phyloP scores from a whole-genome alignment of 148 eudicot genomes.

The Chenopodium album region DNA sequence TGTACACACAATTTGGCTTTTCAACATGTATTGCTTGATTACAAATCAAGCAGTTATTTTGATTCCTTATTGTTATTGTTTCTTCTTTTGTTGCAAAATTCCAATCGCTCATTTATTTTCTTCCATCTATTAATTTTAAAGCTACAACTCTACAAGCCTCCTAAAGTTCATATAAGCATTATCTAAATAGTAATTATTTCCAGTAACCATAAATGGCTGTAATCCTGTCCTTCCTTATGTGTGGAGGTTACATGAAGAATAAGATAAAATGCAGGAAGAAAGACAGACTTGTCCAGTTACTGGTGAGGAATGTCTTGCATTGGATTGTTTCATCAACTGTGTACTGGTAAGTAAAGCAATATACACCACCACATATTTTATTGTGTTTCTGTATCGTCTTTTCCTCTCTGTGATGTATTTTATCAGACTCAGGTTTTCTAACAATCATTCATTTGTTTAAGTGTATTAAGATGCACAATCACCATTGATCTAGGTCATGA shows the following conservation, averaged over 20 bases:
- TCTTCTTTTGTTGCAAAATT: slow-evolving; percentile 12
- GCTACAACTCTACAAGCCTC: neutral
- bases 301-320: slow-evolving; percentile 3
- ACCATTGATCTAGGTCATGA: neutral
- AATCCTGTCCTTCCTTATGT: slow-evolving; percentile 32
- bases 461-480: neutral
- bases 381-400: neutral
- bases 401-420: neutral
- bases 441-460: neutral
- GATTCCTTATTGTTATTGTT: slow-evolving; percentile 10
- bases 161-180: neutral
- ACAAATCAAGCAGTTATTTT: neutral
- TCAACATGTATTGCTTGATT: neutral
- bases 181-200: slow-evolving; percentile 12
- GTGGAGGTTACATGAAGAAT: slow-evolving; percentile 13
- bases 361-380: neutral
- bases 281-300: slow-evolving; percentile 7
- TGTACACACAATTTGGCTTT: neutral
- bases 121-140: neutral
- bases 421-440: neutral
- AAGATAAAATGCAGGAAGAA: slow-evolving; percentile 35
- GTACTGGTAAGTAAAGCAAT: slow-evolving; percentile 12
- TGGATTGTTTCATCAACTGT: slow-evolving; percentile 11
- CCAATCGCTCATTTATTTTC: slow-evolving; percentile 1
- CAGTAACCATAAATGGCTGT: slow-evolving; percentile 16